These are phyloP conservation scores for Xylaria sp. DNA, from an alignment of 2,329 filamentous ascomycete species.

Conservation along the genomic window DNA sequence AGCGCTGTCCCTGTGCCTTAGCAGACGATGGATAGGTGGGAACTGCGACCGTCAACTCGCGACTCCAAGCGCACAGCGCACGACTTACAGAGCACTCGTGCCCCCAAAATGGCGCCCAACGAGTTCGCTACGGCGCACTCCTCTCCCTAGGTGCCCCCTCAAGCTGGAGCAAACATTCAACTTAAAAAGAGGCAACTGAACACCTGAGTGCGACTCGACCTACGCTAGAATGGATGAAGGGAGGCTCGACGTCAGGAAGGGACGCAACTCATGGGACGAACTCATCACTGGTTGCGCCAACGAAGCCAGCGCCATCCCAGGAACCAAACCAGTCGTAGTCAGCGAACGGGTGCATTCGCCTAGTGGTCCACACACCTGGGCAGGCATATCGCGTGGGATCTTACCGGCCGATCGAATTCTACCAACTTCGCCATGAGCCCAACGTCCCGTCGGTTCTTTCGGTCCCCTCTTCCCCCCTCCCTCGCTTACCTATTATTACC, in stretches of 20 bases:
- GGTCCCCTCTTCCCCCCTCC: slow-evolving; percentile 14
- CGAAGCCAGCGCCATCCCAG: slow-evolving; percentile 28
- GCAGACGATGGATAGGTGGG: slow-evolving; percentile 29
- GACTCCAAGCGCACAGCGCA: background rate
- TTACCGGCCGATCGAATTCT: slow-evolving; percentile 34
- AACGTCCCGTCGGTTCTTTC: slow-evolving; percentile 30
- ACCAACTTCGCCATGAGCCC: slow-evolving; percentile 34
- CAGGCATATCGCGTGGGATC: slow-evolving; percentile 34
- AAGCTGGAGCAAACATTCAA: slow-evolving; percentile 5
- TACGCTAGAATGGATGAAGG: background rate
- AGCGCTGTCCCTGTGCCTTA: slow-evolving; percentile 30
- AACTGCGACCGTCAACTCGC: slow-evolving; percentile 30
- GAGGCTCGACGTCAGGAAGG: background rate
- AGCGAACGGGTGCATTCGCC: slow-evolving; percentile 28
- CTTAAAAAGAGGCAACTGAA: slow-evolving; percentile 35
- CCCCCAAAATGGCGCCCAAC: slow-evolving; percentile 32
- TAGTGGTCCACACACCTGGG: slow-evolving; percentile 32
- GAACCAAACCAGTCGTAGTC: slow-evolving; percentile 17
- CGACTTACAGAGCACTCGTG: slow-evolving; percentile 3
- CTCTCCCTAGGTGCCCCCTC: slow-evolving; percentile 4
- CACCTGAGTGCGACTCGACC: slow-evolving; percentile 18
- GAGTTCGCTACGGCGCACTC: slow-evolving; percentile 15
- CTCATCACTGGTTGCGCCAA: slow-evolving; percentile 31
- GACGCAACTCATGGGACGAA: slow-evolving; percentile 24
- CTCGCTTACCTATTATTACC: slow-evolving; percentile 33